A percentile compares a stretch with the other conserved stretches of the same genome.
Conservation (phyloP, 2,329 filamentous ascomycete genomes). For the Microascus cirrosus region DNA sequence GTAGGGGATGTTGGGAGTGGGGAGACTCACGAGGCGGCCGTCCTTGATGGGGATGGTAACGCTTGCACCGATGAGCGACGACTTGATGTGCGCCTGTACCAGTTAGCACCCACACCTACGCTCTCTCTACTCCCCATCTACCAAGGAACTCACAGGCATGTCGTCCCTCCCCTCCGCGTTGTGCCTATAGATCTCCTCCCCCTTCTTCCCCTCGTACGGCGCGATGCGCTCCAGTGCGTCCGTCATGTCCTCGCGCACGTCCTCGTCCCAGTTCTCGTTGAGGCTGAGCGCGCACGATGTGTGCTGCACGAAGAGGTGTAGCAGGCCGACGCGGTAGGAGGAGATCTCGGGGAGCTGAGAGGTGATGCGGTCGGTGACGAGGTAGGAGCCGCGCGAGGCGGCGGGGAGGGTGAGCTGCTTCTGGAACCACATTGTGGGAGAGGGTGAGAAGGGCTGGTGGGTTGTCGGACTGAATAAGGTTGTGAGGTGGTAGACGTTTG, state of each 20-base stretch:
- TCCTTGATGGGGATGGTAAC: conserved; percentile 86
- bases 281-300: conserved; percentile 82
- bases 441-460: neutral
- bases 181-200: conserved; percentile 70
- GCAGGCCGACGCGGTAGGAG: conserved; percentile 71
- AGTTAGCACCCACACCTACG: neutral
- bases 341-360: conserved; percentile 67
- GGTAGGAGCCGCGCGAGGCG: conserved; percentile 72
- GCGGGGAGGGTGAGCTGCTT: conserved; percentile 73
- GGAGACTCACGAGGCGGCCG: conserved; percentile 53
- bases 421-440: conserved; percentile 62
- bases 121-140: neutral
- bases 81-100: conserved; percentile 81
- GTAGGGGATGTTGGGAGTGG: neutral
- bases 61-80: conserved; percentile 75
- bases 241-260: conserved; percentile 89
- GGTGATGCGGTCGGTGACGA: conserved; percentile 69
- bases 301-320: conserved; percentile 91
- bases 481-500: neutral
- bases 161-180: conserved; percentile 82
- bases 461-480: neutral
- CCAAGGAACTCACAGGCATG: conserved; percentile 58
- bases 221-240: conserved; percentile 87
- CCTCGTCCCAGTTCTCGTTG: conserved; percentile 82
- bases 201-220: conserved; percentile 62